These are phyloP conservation scores for Lipomyces anomalus DNA, from an alignment of 805 yeast genomes.

Conservation along the genomic window DNA sequence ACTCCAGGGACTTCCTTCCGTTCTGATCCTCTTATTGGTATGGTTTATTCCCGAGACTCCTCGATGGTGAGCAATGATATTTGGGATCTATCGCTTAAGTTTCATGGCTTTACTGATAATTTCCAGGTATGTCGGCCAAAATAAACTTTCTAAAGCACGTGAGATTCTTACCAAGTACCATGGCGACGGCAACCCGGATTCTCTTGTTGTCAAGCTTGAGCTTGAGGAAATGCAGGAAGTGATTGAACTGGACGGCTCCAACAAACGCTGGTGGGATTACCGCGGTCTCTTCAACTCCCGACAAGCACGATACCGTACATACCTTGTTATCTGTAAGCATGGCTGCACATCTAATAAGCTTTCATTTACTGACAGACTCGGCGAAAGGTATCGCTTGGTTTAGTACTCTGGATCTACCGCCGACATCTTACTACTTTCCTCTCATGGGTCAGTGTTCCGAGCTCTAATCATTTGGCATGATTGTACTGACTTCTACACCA, in stretches of 20 bases:
- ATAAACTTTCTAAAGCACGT: conserved; percentile 41
- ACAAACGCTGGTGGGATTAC: background rate
- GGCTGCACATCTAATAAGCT: too few species aligned
- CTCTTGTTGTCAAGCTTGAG: conserved; percentile 8
- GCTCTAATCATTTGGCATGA: too few species aligned
- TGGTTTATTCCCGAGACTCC: conserved; percentile 48
- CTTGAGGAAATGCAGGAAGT: background rate
- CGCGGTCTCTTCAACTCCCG: conserved; percentile 32
- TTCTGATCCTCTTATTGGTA: conserved; percentile 39
- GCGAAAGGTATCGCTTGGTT: conserved; percentile 36
- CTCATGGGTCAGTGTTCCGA: conserved; percentile 47
- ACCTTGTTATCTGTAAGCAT: too few species aligned
- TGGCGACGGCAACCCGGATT: conserved; percentile 37
- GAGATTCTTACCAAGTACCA: conserved; percentile 38
- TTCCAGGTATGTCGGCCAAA: conserved; percentile 40
- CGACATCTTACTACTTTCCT: conserved; percentile 47
- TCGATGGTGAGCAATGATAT: too few species aligned
- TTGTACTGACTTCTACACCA: too few species aligned
- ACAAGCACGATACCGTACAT: conserved; percentile 42
- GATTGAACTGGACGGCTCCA: background rate
- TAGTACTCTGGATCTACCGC: conserved; percentile 45
- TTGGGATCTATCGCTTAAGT: too few species aligned
- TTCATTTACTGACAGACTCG: conserved; percentile 34
- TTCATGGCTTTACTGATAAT: too few species aligned
- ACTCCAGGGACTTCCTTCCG: conserved; percentile 46